Evolutionary conservation across 1,284 basidiomycete species (phyloP).

Genomic region (Tilletia setariae): DNA sequence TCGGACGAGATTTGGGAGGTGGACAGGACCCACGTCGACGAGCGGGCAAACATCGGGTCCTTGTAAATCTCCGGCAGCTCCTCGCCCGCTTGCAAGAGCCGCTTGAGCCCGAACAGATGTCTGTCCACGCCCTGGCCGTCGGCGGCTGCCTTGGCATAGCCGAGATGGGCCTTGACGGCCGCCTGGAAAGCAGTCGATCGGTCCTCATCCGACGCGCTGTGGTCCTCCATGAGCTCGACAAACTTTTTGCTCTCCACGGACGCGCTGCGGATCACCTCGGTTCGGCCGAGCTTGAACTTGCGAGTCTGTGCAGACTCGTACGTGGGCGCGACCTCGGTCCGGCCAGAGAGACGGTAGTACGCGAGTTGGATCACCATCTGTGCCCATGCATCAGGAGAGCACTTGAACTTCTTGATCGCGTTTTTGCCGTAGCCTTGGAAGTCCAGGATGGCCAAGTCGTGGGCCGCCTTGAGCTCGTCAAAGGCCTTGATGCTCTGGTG

Average conservation of each 20-base stretch:
- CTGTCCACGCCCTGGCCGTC: conserved; percentile 93
- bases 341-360: conserved; percentile 74
- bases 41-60: conserved; percentile 70
- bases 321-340: conserved; percentile 67
- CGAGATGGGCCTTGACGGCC: conserved; percentile 76
- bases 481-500: conserved; percentile 67
- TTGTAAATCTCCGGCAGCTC: conserved; percentile 72
- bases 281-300: conserved; percentile 84
- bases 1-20: conserved; percentile 82
- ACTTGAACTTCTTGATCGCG: conserved; percentile 80
- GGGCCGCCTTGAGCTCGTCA: conserved; percentile 70
- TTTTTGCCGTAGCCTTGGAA: conserved; percentile 90
- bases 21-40: conserved; percentile 84
- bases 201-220: conserved; percentile 60
- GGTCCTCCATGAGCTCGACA: conserved; percentile 80
- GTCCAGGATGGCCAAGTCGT: conserved; percentile 78
- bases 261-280: conserved; percentile 86
- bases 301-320: conserved; percentile 95
- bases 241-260: conserved; percentile 80
- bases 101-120: conserved; percentile 88
- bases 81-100: conserved; percentile 73
- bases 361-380: conserved; percentile 95
- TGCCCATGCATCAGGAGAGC: conserved; percentile 87
- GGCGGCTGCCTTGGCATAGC: conserved; percentile 84
- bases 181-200: conserved; percentile 71